phyloP scores from a whole-genome alignment of 345 rosid genomes.

The Kernera saxatilis region DNA sequence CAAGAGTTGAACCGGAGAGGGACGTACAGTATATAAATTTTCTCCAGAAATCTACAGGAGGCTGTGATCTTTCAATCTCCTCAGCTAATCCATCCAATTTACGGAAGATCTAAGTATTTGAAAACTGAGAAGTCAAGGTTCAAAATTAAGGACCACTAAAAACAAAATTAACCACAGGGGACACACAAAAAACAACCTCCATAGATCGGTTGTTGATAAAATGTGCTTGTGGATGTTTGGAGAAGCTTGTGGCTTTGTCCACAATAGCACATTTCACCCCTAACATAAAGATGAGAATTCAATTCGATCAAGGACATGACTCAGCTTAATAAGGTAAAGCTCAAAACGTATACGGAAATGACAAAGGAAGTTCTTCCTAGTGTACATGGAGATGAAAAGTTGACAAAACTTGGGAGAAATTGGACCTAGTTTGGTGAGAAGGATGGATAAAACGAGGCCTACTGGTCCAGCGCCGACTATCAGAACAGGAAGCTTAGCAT shows the following conservation, averaged over 20 bases:
- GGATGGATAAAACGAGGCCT: conserved; percentile 80
- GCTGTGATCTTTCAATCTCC: conserved; percentile 79
- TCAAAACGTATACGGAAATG: neutral
- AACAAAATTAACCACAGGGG: neutral
- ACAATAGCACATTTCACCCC: conserved; percentile 69
- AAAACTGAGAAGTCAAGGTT: neutral
- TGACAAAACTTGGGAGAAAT: neutral
- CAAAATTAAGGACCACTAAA: neutral
- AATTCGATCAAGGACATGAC: neutral
- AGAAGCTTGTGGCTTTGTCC: conserved; percentile 67
- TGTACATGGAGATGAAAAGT: neutral
- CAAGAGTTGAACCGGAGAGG: conserved; percentile 73
- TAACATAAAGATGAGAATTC: conserved; percentile 24
- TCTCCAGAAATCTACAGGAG: conserved; percentile 87
- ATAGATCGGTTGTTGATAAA: conserved; percentile 92
- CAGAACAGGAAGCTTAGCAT: conserved; percentile 63
- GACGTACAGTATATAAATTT: conserved; percentile 91
- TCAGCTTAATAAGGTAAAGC: neutral
- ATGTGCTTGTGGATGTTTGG: conserved; percentile 90
- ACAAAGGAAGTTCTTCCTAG: neutral
- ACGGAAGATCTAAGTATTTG: conserved; percentile 52
- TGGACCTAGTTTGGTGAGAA: conserved; percentile 74
- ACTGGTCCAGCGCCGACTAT: conserved; percentile 97
- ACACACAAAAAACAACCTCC: conserved; percentile 58
- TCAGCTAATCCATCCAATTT: conserved; percentile 76